These are phyloP conservation scores for Rhamnella rubrinervis DNA, from an alignment of 331 rosid species.

Conservation along the genomic window DNA sequence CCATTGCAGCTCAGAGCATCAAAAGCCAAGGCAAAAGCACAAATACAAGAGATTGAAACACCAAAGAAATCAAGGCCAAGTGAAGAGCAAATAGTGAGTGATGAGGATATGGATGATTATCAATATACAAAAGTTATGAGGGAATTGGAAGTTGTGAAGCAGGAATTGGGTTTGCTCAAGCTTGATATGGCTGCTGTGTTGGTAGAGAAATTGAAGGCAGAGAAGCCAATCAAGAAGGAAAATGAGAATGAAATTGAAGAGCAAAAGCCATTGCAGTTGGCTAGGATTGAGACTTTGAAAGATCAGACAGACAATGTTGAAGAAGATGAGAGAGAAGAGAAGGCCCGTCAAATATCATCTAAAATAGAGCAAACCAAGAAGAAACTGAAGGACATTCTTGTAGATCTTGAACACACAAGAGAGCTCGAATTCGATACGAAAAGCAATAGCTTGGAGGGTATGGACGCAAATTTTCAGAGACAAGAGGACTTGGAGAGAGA, in stretches of 20 bases:
- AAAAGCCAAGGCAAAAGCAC: conserved; percentile 29
- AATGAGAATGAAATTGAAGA: conserved; percentile 72
- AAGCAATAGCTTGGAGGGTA: conserved; percentile 27
- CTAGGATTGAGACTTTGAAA: conserved; percentile 80
- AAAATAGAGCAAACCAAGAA: conserved; percentile 46
- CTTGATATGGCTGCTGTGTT: conserved; percentile 65
- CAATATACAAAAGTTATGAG: conserved; percentile 50
- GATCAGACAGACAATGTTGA: conserved; percentile 49
- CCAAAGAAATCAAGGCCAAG: conserved; percentile 32
- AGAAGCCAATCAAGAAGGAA: conserved; percentile 56
- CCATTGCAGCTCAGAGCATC: conserved; percentile 42
- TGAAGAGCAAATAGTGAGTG: conserved; percentile 17
- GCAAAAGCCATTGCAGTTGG: conserved; percentile 75
- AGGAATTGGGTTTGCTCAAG: conserved; percentile 68
- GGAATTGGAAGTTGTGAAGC: conserved; percentile 71
- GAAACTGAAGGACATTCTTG: conserved; percentile 39
- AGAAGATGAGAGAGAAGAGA: conserved; percentile 44
- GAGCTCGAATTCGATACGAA: conserved; percentile 55
- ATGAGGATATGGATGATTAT: conserved; percentile 29
- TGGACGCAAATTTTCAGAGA: conserved; percentile 25
- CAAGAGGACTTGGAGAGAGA: conserved; percentile 52
- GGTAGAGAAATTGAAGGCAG: conserved; percentile 53
- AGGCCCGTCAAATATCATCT: conserved; percentile 40
- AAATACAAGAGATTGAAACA: conserved; percentile 39
- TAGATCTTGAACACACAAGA: conserved; percentile 53